Conservation (phyloP, 2,329 filamentous ascomycete genomes). For the Fusarium nematophilum region DNA sequence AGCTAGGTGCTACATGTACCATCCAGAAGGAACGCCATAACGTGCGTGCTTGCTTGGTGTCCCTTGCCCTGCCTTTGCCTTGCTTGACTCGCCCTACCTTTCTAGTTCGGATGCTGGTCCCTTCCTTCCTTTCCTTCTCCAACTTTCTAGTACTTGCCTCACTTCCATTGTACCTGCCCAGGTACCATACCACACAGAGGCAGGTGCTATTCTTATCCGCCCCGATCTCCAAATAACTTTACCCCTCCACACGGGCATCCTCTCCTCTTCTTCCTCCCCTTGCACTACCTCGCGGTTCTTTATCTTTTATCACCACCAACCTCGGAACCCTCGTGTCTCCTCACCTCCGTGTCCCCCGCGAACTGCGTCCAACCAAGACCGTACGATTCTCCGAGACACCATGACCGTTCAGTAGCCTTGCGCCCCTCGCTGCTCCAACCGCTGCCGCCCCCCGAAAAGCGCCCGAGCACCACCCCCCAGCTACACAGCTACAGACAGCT, state of each 20-base stretch:
- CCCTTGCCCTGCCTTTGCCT: no score
- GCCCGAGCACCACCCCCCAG: slow-evolving; percentile 33
- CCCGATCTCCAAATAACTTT: not conserved
- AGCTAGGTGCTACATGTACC: no score
- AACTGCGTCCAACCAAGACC: slow-evolving; percentile 1
- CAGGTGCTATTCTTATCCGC: not conserved
- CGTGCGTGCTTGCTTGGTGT: no score
- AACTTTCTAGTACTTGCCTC: no score
- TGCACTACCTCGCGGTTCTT: not conserved
- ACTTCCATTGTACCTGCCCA: no score
- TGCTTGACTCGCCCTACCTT: no score
- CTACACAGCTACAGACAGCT: slow-evolving; percentile 10
- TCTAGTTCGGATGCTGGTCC: no score
- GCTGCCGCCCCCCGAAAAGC: slow-evolving; percentile 28
- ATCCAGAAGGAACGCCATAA: no score
- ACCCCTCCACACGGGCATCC: slow-evolving; percentile 28
- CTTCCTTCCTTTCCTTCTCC: no score
- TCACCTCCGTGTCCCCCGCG: no score
- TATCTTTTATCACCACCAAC: slow-evolving; percentile 21
- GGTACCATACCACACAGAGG: no score
- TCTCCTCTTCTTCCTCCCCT: slow-evolving; percentile 16
- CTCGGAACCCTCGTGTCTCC: slow-evolving; percentile 1
- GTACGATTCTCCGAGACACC: slow-evolving; percentile 18
- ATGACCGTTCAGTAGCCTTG: slow-evolving; percentile 37
- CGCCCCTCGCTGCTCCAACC: slow-evolving; percentile 33